Evolutionary conservation across 1,139 yeast species (phyloP), one percentile per base, ranked within the genome.

Genomic region (Arxiozyma heterogenica): DNA sequence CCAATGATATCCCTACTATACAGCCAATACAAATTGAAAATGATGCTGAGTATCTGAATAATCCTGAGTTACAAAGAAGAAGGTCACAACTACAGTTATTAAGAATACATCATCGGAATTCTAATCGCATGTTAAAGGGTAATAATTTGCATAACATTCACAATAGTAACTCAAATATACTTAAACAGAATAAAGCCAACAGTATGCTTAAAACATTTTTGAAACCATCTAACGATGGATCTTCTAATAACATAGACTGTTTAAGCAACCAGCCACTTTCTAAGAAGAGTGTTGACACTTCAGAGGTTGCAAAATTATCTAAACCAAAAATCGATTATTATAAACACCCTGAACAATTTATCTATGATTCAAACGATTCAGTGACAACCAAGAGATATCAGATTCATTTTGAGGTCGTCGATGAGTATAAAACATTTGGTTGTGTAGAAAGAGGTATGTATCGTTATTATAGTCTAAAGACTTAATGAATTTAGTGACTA

Each of bases 371-470:
- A 4, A 55, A 59, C 7, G 65, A 62, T 27, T 58, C 63, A 8
- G 59, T 60, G n/a, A 65, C 62, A 7, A 61, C 65, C 9, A 51
- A 58, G 50, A 52, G 62, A 41, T 66, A 66, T 53, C 60, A 63
- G 20, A 52, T 59, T 12, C 68, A 67, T 56, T 59, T 66, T 45
- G 62, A 64, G 46, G 54, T 60, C n/a, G 65, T 64, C 20, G 69
- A 72, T 50, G 70, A 68, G 23, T 82, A 81, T 64, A 75, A 73
- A 53, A 76, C 78, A 12, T 84, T 86, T 79, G 90, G 90, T 0
- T 81, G 78, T 49, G 81, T 81, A 57, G 88, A 84, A 66, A 73
- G 90, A 53, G 91, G 91, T 1, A 82, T 84, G 56, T 84, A 84
- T 66, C 82, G 83, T 63, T 84, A 84, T 64, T 84, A 84, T 64